Base-by-base conservation (phyloP, 83 land plant species). In the Isoetes engelmannii region DNA sequence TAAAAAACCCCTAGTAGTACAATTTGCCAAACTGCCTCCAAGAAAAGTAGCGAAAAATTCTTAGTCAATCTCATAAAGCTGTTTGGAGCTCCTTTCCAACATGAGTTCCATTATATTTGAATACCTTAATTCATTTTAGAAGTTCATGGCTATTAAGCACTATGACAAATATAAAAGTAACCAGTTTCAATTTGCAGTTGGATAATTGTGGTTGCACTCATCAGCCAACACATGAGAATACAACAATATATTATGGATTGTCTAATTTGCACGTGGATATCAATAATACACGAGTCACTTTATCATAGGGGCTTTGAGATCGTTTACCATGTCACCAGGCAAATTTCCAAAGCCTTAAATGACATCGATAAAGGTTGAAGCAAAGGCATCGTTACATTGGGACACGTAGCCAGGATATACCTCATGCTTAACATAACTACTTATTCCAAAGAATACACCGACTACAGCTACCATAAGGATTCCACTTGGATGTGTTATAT, bases 171-270 rank as follows among this genome's bases (percentile, higher is more conserved):
- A 18, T n/a, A 66, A 17, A 48, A 55, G 44, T 61, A 95, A 93
- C 99, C 93, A 84, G 90, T 95, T 65, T 95, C 99, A 60, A 95
- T 84, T 84, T 88, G 99, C 42, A 91, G 72, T 48, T 97, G 91
- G n/a, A 97, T 97, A 68, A 94, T 89, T 56, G 99, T 95, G 72
- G 97, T 88, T n/a, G 99, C 99, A 56, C 94, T 88, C 97, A 95
- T 83, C 65, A 95, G 84, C n/a, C n/a, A n/a, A n/a, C n/a, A n/a
- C n/a, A n/a, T n/a, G n/a, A n/a, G n/a, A n/a, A n/a, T n/a, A n/a
- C n/a, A n/a, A n/a, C n/a, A n/a, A n/a, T n/a, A n/a, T n/a, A n/a
- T n/a, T n/a, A n/a, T n/a, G n/a, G n/a, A n/a, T n/a, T n/a, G n/a
- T n/a, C n/a, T n/a, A n/a, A n/a, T n/a, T n/a, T n/a, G n/a, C n/a